These are phyloP conservation scores for Sphaerostilbella broomeana DNA, from an alignment of 2,329 filamentous ascomycete genomes.

Conservation along the genomic window DNA sequence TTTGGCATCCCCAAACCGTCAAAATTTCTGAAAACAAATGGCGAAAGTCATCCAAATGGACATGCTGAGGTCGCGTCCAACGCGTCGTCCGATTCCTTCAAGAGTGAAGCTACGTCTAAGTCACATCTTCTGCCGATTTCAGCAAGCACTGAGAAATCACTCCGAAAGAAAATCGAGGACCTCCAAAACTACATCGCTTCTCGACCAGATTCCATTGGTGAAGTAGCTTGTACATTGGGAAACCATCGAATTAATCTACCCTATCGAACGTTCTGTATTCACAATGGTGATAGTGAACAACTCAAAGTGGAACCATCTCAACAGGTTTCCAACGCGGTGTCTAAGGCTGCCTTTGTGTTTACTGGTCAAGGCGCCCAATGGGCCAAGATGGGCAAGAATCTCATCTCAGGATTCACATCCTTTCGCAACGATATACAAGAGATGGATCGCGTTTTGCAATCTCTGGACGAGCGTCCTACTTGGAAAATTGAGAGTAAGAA, in stretches of 20 bases:
- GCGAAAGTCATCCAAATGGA: not conserved
- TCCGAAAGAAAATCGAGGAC: not conserved
- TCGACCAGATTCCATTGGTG: not conserved
- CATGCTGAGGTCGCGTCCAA: not conserved
- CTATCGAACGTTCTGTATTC: constrained; percentile 1
- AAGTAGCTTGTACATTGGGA: not conserved
- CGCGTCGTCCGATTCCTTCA: not conserved
- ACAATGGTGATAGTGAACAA: no score
- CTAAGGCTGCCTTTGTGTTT: constrained; percentile 19
- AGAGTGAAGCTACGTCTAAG: not conserved
- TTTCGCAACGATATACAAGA: not conserved
- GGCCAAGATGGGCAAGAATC: constrained; percentile 24
- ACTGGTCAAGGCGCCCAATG: constrained; percentile 31
- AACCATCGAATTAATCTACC: not conserved
- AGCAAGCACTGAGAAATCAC: not conserved
- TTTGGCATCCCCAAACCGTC: not conserved
- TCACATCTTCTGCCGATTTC: not conserved
- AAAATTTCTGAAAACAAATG: not conserved
- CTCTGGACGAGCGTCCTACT: not conserved
- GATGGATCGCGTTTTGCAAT: not conserved
- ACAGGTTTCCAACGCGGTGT: no score
- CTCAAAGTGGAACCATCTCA: no score
- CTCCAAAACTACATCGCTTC: constrained; percentile 1
- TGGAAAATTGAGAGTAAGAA: constrained; percentile 5
- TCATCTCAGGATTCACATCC: not conserved